phyloP scores from a whole-genome alignment of 2,329 filamentous ascomycete genomes.

The Cyphellophora europaea region DNA sequence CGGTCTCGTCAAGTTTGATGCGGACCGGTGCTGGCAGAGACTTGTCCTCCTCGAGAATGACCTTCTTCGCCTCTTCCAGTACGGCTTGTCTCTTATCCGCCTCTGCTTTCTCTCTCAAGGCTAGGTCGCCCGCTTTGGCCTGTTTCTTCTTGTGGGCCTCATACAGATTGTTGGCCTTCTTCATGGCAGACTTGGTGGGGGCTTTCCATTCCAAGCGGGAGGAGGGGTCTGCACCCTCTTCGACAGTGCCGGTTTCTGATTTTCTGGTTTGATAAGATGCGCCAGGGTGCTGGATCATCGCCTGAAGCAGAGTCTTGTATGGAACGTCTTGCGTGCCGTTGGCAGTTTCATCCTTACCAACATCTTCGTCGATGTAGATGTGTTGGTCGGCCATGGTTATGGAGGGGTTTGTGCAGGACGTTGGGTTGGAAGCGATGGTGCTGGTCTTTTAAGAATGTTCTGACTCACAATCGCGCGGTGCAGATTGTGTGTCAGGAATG shows the following conservation, averaged over 20 bases:
- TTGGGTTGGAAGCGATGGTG: too few species aligned
- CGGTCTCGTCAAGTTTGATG: slow-evolving; percentile 67
- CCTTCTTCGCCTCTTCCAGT: slow-evolving; percentile 74
- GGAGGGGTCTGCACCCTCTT: slow-evolving; percentile 53
- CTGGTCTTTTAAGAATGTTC: too few species aligned
- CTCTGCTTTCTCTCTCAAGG: slow-evolving; percentile 63
- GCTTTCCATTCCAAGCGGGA: slow-evolving; percentile 67
- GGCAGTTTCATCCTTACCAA: slow-evolving; percentile 60
- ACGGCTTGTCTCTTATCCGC: slow-evolving; percentile 60
- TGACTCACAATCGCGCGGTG: too few species aligned
- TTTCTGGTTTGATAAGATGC: slow-evolving; percentile 61
- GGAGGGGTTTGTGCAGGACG: neutral
- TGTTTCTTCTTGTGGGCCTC: slow-evolving; percentile 78
- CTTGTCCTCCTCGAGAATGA: slow-evolving; percentile 59
- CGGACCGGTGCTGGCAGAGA: slow-evolving; percentile 64
- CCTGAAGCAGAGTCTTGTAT: slow-evolving; percentile 72
- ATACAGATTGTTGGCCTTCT: slow-evolving; percentile 69
- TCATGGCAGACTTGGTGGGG: slow-evolving; percentile 71
- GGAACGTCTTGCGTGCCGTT: slow-evolving; percentile 63
- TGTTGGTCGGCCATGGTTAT: slow-evolving; percentile 23
- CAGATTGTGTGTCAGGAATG: too few species aligned
- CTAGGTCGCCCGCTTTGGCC: slow-evolving; percentile 64
- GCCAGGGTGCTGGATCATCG: slow-evolving; percentile 62
- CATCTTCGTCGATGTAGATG: slow-evolving; percentile 73
- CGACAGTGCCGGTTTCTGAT: slow-evolving; percentile 52